phyloP scores from a whole-genome alignment of 495 filamentous ascomycete genomes.

The Hyaloscypha finlandica region DNA sequence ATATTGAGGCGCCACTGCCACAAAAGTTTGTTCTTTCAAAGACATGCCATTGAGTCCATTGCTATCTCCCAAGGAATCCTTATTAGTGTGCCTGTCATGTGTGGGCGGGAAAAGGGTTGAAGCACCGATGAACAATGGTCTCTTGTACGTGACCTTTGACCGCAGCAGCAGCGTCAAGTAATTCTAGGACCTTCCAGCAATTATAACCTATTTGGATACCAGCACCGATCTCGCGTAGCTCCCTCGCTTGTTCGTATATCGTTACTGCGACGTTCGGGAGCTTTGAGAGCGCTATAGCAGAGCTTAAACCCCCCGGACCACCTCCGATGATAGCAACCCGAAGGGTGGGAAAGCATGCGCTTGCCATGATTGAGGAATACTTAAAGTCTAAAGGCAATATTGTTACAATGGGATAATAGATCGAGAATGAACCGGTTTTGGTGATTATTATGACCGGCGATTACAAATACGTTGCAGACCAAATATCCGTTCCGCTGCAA shows the following conservation, averaged over 20 bases:
- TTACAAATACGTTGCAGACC: background rate
- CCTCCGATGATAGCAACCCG: constrained; percentile 32
- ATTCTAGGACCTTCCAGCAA: constrained; percentile 47
- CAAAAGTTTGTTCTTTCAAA: constrained; percentile 15
- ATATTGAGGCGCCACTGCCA: constrained; percentile 15
- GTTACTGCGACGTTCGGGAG: constrained; percentile 45
- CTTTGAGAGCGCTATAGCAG: constrained; percentile 50
- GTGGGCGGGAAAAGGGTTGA: background rate
- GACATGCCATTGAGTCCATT: constrained; percentile 39
- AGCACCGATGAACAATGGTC: constrained; percentile 35
- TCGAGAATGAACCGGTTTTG: too few relatives aligned
- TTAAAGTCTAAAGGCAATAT: too few relatives aligned
- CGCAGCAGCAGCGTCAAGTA: constrained; percentile 45
- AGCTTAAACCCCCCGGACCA: constrained; percentile 45
- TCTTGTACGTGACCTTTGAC: constrained; percentile 39
- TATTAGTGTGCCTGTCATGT: background rate
- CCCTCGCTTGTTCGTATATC: constrained; percentile 50
- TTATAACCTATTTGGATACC: constrained; percentile 47
- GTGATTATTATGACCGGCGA: background rate
- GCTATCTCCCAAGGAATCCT: constrained; percentile 19
- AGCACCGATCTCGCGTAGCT: constrained; percentile 50
- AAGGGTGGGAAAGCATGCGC: constrained; percentile 33
- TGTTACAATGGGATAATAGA: too few relatives aligned
- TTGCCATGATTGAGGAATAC: constrained; percentile 41
- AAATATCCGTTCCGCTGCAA: background rate